Percentiles rank a stretch among this genome's conserved stretches.
Conservation (phyloP, 805 yeast species). For the Nakazawaea holstii region DNA sequence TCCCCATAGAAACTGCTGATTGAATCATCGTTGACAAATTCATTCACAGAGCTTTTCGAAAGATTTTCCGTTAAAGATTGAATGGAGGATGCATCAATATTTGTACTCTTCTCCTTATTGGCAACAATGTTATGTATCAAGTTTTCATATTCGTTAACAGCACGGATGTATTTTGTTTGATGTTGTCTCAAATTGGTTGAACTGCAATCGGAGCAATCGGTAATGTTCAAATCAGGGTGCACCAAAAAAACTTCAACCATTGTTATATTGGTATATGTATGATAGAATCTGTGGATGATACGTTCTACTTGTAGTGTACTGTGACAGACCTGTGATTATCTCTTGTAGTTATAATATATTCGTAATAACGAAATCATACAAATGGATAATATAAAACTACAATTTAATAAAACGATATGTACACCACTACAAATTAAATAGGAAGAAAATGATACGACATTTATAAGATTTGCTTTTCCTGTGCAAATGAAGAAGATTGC, state of each 20-base stretch:
- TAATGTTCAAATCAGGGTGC: slow-evolving; percentile 9
- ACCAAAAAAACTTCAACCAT: slow-evolving; percentile 11
- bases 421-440: no score
- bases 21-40: background rate
- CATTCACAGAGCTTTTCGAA: background rate
- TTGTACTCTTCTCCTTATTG: background rate
- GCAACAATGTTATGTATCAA: background rate
- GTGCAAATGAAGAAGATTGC: background rate
- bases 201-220: slow-evolving; percentile 2
- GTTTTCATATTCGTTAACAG: slow-evolving; percentile 1
- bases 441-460: background rate
- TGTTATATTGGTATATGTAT: background rate
- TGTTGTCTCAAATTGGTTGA: background rate
- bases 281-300: no score
- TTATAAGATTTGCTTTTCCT: background rate
- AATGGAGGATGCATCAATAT: background rate
- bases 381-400: no score
- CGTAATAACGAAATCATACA: slow-evolving; percentile 5
- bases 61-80: background rate
- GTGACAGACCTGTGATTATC: no score
- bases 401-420: no score
- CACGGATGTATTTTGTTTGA: background rate
- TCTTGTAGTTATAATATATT: background rate
- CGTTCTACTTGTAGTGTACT: no score
- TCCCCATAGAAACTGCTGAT: background rate